Evolutionary conservation across 2,329 filamentous ascomycete genomes (phyloP).

Genomic region (Biscogniauxia sp.): DNA sequence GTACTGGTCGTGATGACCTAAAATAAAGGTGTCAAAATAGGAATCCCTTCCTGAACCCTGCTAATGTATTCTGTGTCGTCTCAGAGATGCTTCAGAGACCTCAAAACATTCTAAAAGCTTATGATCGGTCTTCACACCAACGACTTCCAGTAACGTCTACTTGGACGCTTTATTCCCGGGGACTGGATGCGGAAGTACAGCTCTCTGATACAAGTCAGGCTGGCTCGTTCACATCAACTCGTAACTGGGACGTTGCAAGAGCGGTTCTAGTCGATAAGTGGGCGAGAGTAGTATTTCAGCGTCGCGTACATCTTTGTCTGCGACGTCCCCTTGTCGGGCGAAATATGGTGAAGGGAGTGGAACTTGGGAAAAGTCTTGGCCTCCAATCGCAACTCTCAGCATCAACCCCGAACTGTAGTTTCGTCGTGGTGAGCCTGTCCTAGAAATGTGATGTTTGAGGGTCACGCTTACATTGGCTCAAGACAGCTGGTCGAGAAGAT

Average conservation of each 20-base stretch:
- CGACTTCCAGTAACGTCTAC: conserved; percentile 3
- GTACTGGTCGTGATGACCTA: conserved; percentile 27
- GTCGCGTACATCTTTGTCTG: background rate
- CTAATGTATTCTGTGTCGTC: conserved; percentile 15
- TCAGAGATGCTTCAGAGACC: conserved; percentile 30
- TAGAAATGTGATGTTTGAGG: conserved; percentile 4
- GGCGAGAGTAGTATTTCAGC: background rate
- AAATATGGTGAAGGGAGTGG: background rate
- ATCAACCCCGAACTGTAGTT: background rate
- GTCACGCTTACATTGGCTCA: conserved; percentile 16
- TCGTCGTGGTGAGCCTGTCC: background rate
- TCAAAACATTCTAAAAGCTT: conserved; percentile 19
- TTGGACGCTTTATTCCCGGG: background rate
- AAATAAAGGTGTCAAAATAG: conserved; percentile 18
- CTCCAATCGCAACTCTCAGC: background rate
- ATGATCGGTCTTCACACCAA: conserved; percentile 10
- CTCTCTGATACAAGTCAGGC: background rate
- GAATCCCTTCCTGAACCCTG: conserved; percentile 4
- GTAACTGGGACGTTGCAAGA: background rate
- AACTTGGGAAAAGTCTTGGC: background rate
- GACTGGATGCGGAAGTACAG: background rate
- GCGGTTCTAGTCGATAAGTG: background rate
- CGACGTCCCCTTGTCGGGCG: background rate
- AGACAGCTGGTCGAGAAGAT: conserved; percentile 12
- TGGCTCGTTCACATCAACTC: background rate